phyloP scores from a whole-genome alignment of 2,329 filamentous ascomycete genomes.

The Epichloe gansuensis region DNA sequence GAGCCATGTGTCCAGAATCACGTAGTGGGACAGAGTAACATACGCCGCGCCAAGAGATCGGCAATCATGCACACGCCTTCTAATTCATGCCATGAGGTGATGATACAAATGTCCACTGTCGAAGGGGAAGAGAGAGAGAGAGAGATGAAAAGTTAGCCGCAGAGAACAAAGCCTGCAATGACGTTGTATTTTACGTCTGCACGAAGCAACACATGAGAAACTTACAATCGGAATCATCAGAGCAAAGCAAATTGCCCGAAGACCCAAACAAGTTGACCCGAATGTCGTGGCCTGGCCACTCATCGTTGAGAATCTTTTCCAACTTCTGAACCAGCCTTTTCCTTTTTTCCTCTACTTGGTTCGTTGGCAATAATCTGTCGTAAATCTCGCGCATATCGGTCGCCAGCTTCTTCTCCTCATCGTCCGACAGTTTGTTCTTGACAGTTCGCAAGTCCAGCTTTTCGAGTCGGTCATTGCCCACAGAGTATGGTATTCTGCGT shows the following conservation, averaged over 20 bases:
- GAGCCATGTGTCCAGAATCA: background rate
- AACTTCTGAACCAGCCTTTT: conserved; percentile 72
- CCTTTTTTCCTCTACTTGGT: conserved; percentile 64
- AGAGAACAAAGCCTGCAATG: background rate
- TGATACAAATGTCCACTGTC: conserved; percentile 92
- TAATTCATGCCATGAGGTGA: conserved; percentile 74
- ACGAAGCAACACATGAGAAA: conserved; percentile 9
- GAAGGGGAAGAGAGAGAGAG: background rate
- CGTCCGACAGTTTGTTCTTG: conserved; percentile 55
- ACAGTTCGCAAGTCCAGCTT: conserved; percentile 58
- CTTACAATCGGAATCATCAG: conserved; percentile 89
- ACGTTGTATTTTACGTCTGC: background rate
- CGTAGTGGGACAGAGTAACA: conserved; percentile 20
- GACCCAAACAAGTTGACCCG: conserved; percentile 94
- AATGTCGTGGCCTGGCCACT: conserved; percentile 87
- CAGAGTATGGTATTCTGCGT: conserved; percentile 80
- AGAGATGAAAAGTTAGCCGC: conserved; percentile 6
- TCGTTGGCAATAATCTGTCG: conserved; percentile 68
- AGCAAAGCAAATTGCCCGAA: conserved; percentile 87
- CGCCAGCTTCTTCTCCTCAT: conserved; percentile 63
- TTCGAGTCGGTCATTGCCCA: conserved; percentile 68
- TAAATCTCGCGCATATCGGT: conserved; percentile 79
- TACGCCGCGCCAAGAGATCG: conserved; percentile 73
- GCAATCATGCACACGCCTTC: conserved; percentile 87
- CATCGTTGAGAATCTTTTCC: conserved; percentile 72